phyloP scores from a whole-genome alignment of 2,329 filamentous ascomycete species.

The Thelonectria rubi region DNA sequence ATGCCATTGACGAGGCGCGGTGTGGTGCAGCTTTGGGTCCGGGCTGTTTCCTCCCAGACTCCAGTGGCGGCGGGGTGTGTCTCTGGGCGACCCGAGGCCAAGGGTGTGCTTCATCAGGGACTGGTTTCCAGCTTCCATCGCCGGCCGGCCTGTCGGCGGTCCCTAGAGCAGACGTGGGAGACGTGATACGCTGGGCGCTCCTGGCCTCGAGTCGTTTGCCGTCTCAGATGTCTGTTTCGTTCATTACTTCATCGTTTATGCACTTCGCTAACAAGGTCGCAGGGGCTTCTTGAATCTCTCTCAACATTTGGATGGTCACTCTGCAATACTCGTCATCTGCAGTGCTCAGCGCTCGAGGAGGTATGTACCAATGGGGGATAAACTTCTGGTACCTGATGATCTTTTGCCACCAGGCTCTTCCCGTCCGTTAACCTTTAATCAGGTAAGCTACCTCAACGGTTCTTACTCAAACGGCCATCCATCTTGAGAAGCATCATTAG shows the following conservation, averaged over 20 bases:
- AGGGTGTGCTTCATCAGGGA: constrained; percentile 2
- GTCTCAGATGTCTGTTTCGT: neutral
- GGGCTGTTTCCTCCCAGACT: neutral
- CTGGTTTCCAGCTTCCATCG: constrained; percentile 8
- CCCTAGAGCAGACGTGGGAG: constrained; percentile 3
- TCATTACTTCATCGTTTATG: neutral
- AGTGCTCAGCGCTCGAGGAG: no score
- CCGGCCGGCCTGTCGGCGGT: neutral
- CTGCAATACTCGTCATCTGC: neutral
- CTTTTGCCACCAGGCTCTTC: constrained; percentile 2
- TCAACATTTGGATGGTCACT: neutral
- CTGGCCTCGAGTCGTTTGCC: neutral
- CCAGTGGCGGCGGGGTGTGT: neutral
- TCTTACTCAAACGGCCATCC: neutral
- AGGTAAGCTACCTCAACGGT: neutral
- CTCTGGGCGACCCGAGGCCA: neutral
- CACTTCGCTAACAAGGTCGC: neutral
- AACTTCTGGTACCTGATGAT: constrained; percentile 18
- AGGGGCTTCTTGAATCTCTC: neutral
- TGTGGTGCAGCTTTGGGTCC: constrained; percentile 5
- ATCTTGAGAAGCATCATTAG: constrained; percentile 4
- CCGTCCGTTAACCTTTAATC: neutral
- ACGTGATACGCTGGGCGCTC: neutral
- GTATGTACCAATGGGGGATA: neutral
- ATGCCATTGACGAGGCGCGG: constrained; percentile 6